These are phyloP conservation scores for Claviceps spartinae DNA, from an alignment of 2,329 filamentous ascomycete genomes.

Conservation along the genomic window DNA sequence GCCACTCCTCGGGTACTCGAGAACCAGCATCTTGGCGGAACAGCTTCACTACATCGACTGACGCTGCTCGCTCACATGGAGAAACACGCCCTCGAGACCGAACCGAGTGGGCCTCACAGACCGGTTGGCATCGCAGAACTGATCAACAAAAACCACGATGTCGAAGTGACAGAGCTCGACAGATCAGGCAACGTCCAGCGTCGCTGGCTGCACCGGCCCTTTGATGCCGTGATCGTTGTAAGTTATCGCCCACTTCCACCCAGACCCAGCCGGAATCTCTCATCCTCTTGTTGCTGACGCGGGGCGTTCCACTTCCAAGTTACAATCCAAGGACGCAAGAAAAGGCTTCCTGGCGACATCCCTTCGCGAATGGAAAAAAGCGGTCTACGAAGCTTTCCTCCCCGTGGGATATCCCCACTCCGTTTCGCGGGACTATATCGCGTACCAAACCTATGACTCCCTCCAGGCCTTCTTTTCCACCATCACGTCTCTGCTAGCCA, in stretches of 20 bases:
- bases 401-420: constrained; percentile 81
- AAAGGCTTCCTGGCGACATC: constrained; percentile 16
- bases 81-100: background rate
- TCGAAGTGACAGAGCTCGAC: constrained; percentile 24
- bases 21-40: background rate
- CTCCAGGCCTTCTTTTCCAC: constrained; percentile 75
- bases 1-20: background rate
- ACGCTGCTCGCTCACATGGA: background rate
- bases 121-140: constrained; percentile 11
- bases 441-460: constrained; percentile 59
- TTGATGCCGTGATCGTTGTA: constrained; percentile 16
- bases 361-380: constrained; percentile 23
- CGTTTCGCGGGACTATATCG: constrained; percentile 71
- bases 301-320: constrained; percentile 8
- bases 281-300: background rate
- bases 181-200: constrained; percentile 22
- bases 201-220: constrained; percentile 20
- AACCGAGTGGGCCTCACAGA: background rate
- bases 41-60: background rate
- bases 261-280: background rate
- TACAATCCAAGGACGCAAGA: constrained; percentile 10
- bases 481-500: constrained; percentile 67
- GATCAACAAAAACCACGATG: constrained; percentile 12
- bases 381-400: constrained; percentile 57
- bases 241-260: background rate